Conservation (phyloP, 176 grass and related monocot genomes). For the Thinopyrum elongatum region DNA sequence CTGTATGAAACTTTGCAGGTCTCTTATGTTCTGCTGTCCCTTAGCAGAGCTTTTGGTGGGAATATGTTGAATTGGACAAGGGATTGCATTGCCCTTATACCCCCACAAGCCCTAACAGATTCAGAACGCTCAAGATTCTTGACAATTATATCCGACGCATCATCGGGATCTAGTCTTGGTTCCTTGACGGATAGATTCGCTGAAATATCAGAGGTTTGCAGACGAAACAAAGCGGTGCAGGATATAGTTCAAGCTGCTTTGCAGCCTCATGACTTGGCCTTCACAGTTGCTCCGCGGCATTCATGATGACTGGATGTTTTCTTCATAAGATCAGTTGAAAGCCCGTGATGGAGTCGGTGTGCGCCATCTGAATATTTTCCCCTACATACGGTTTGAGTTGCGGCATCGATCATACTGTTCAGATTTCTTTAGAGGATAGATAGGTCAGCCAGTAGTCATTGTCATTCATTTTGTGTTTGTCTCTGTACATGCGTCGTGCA, state of each 20-base stretch:
- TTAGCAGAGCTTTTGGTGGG: constrained; percentile 73
- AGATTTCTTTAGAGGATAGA: constrained; percentile 55
- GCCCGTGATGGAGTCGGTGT: not conserved
- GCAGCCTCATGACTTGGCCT: constrained; percentile 76
- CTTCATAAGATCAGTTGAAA: constrained; percentile 5
- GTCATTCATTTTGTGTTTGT: constrained; percentile 38
- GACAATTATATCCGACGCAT: constrained; percentile 70
- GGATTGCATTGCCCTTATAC: constrained; percentile 69
- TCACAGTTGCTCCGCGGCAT: constrained; percentile 35
- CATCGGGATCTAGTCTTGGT: constrained; percentile 60
- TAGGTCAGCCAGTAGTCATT: constrained; percentile 38
- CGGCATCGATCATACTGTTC: constrained; percentile 30
- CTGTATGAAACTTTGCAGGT: constrained; percentile 50
- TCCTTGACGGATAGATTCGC: constrained; percentile 51
- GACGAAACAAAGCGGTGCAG: constrained; percentile 80
- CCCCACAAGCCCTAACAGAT: constrained; percentile 78
- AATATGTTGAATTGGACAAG: constrained; percentile 81
- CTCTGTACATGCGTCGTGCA: constrained; percentile 43
- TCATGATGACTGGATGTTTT: not conserved
- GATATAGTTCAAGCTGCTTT: constrained; percentile 90
- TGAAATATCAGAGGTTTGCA: constrained; percentile 93
- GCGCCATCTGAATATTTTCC: constrained; percentile 22
- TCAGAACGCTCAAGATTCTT: constrained; percentile 74
- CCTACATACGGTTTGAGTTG: constrained; percentile 48
- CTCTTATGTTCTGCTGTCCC: constrained; percentile 78